A percentile compares a stretch with the other conserved stretches of the same genome.
phyloP scores from a whole-genome alignment of 768 basidiomycete species.

The Lactarius evosmus region DNA sequence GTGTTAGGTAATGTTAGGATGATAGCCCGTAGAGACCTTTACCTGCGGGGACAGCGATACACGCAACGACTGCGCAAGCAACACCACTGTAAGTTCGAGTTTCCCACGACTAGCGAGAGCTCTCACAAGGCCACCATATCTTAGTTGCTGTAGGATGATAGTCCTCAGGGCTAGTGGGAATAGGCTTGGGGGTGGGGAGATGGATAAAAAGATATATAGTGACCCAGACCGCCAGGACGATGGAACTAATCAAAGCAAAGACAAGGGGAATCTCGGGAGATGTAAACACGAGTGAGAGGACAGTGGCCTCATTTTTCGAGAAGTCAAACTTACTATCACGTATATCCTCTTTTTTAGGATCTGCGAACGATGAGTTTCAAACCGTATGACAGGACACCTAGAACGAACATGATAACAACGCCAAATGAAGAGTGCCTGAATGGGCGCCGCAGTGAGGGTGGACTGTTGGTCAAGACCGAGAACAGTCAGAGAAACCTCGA shows the following conservation, averaged over 20 bases:
- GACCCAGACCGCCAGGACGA: conserved; percentile 4
- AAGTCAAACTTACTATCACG: conserved; percentile 10
- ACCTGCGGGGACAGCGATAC: conserved; percentile 17
- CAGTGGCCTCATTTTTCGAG: not conserved
- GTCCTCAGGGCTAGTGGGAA: not conserved
- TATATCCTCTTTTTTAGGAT: conserved; percentile 11
- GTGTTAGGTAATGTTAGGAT: not conserved
- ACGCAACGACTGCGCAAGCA: conserved; percentile 7
- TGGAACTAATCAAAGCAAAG: not conserved
- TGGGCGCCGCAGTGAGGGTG: conserved; percentile 5
- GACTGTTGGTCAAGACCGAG: conserved; percentile 1
- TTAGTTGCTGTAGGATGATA: too few species aligned
- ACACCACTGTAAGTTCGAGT: not conserved
- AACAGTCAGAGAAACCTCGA: not conserved
- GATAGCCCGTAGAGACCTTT: not conserved
- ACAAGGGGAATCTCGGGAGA: conserved; percentile 12
- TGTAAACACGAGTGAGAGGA: not conserved
- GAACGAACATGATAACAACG: conserved; percentile 17
- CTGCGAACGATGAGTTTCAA: conserved; percentile 4
- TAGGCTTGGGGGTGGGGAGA: not conserved
- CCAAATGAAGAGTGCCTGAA: conserved; percentile 21
- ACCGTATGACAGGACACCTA: not conserved
- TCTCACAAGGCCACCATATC: conserved; percentile 17
- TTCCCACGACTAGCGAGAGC: not conserved
- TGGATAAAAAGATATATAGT: conserved; percentile 6